Evolutionary conservation across 176 grass and related monocot genomes (phyloP), one percentile per base, ranked within the genome.

Genomic region (Juncus inflexus): DNA sequence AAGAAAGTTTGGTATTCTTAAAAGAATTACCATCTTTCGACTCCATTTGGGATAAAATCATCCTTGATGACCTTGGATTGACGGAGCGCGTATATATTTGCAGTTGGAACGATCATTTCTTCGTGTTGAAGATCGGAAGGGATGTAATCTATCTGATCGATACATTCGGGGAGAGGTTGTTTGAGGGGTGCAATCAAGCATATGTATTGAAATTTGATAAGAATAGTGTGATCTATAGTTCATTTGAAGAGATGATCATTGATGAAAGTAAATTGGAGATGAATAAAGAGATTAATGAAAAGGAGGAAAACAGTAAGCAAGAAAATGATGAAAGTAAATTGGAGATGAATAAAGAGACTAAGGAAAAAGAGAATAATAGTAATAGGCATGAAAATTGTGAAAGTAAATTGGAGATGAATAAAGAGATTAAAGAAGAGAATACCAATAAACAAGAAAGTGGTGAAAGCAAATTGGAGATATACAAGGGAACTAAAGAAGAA

Each of bases 61-160:
- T 42, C 57, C 37, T 43, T 28, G 79, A 83, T 1, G 76, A 38
- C 47, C 79, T 50, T 37, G 69, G 65, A 65, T 43, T 90, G 9
- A 38, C 58, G 39, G 36, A 64, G 14, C 38, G 62, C 11, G 42
- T 83, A 36, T 99, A 99, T 52, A 76, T 99, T n/a, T 75, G 80
- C 16, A 92, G 94, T 71, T 99, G 94, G 94, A 99, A 99, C 45
- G 94, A 99, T 42, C 94, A 99, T 60, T 99, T 99, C 55, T 99
- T 99, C 66, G 79, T 90, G 42, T 78, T 99, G 61, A 99, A 89
- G 65, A 84, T 90, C 35, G 94, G 92, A 43, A 77, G 15, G 36
- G 67, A 86, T 74, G 85, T 73, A 0, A 89, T 89, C 36, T 99
- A 86, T 66, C 76, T 99, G 66, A 89, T 99, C 9, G 94, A 99